Conservation (phyloP, 352 stramenopile species). For the Phytophthora cactorum region DNA sequence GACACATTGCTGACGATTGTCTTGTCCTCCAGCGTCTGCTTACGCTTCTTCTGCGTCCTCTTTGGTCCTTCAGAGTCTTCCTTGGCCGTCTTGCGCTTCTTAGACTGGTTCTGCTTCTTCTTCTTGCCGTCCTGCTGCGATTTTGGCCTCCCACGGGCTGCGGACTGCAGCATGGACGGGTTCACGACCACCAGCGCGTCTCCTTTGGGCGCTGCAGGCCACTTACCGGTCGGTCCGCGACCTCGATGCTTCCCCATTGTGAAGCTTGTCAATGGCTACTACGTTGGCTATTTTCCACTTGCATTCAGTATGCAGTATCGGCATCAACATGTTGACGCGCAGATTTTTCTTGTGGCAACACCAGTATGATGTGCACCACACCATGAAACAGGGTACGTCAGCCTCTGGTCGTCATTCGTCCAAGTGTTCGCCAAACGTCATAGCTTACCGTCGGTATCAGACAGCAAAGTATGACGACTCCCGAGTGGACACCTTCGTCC, state of each 20-base stretch:
- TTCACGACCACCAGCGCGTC: conserved; percentile 61
- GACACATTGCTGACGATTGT: conserved; percentile 25
- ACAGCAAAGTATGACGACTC: conserved; percentile 7
- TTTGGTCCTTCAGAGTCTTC: background rate
- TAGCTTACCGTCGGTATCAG: background rate
- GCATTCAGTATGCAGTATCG: conserved; percentile 1
- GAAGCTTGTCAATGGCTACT: conserved; percentile 8
- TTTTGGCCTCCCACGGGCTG: background rate
- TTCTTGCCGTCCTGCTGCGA: conserved; percentile 16
- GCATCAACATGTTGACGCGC: conserved; percentile 33
- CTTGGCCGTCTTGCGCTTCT: conserved; percentile 19
- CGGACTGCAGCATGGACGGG: conserved; percentile 38
- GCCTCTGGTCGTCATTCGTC: conserved; percentile 31
- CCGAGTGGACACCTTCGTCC: conserved; percentile 68
- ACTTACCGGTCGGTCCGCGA: conserved; percentile 7
- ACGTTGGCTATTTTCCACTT: conserved; percentile 13
- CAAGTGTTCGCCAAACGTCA: conserved; percentile 14
- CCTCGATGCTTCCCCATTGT: conserved; percentile 38
- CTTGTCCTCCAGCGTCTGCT: conserved; percentile 4
- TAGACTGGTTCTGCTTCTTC: conserved; percentile 17
- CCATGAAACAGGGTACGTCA: conserved; percentile 12
- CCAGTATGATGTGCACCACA: conserved; percentile 23
- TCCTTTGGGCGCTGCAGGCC: conserved; percentile 5
- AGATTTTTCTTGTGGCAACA: conserved; percentile 28
- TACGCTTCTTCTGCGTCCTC: conserved; percentile 17